These are phyloP conservation scores for Penicillium frequentans DNA, from an alignment of 2,329 filamentous ascomycete species.

Conservation along the genomic window DNA sequence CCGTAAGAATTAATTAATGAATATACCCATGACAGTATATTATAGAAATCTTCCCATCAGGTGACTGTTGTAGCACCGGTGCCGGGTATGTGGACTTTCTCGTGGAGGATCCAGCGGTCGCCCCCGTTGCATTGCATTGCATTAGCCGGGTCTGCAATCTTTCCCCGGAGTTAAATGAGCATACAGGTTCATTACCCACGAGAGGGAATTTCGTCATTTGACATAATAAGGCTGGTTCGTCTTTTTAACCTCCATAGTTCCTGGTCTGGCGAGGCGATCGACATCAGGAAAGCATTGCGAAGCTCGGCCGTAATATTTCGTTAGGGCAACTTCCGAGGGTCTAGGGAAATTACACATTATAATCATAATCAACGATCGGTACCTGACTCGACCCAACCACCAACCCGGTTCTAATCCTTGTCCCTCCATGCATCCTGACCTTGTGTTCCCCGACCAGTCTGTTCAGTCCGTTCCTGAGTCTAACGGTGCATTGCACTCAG, in stretches of 20 bases:
- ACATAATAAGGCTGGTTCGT: slow-evolving; percentile 12
- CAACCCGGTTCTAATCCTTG: slow-evolving; percentile 5
- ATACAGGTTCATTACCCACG: not conserved
- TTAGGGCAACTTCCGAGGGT: not conserved
- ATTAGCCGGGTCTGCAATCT: slow-evolving; percentile 19
- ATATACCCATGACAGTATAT: too few relatives aligned
- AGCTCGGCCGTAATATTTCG: not conserved
- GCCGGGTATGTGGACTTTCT: slow-evolving; percentile 10
- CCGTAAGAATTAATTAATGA: not conserved
- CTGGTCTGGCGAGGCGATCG: not conserved
- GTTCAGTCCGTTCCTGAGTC: slow-evolving; percentile 15
- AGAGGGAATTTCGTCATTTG: slow-evolving; percentile 6
- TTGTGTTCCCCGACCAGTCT: slow-evolving; percentile 9
- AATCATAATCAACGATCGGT: slow-evolving; percentile 13
- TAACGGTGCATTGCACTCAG: slow-evolving; percentile 5
- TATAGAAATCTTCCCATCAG: slow-evolving; percentile 8
- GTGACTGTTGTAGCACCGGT: slow-evolving; percentile 21
- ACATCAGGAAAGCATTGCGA: not conserved
- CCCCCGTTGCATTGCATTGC: slow-evolving; percentile 29
- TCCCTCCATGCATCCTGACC: not conserved
- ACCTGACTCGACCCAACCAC: slow-evolving; percentile 20
- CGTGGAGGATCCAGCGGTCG: slow-evolving; percentile 19
- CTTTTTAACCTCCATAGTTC: slow-evolving; percentile 2
- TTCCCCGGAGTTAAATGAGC: slow-evolving; percentile 12
- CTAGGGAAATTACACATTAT: slow-evolving; percentile 2